Percentiles rank a stretch among this genome's conserved stretches.
Evolutionary conservation across 2,329 filamentous ascomycete genomes (phyloP).

Genomic region (Elsinoe batatas): DNA sequence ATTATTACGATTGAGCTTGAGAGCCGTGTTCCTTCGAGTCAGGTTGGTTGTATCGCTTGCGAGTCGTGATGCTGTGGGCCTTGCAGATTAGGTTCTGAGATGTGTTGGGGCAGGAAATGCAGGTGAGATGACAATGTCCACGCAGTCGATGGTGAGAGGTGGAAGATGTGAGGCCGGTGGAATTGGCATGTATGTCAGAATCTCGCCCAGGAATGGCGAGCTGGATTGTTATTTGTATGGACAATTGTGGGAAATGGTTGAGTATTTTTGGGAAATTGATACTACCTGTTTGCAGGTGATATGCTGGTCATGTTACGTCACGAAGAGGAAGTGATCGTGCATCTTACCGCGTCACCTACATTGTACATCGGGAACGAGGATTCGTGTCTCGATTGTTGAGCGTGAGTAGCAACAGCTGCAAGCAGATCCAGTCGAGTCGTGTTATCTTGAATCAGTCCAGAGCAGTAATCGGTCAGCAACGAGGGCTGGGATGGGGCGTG

Average conservation of each 20-base stretch:
- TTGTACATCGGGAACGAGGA: not conserved
- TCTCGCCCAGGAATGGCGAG: not conserved
- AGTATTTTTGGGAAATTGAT: not conserved
- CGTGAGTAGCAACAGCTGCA: not conserved
- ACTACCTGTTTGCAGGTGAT: not conserved
- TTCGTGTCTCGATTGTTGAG: not conserved
- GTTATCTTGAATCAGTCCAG: not conserved
- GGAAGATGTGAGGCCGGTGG: not conserved
- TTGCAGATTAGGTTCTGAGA: not conserved
- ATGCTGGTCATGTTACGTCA: conserved; percentile 10
- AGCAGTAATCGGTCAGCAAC: too few relatives aligned
- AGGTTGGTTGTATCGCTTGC: not conserved
- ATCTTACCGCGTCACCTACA: conserved; percentile 2
- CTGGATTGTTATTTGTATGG: not conserved
- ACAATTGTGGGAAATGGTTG: not conserved
- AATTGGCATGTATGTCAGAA: not conserved
- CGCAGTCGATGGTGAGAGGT: not conserved
- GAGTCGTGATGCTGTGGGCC: conserved; percentile 3
- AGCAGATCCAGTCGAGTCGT: not conserved
- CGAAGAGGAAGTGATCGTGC: conserved; percentile 1
- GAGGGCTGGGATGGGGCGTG: too few relatives aligned
- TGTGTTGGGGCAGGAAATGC: not conserved
- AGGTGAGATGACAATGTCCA: not conserved
- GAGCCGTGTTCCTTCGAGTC: not conserved
- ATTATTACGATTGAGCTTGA: not conserved